Conservation (phyloP, 495 filamentous ascomycete species). For the Talaromyces wortmannii region DNA sequence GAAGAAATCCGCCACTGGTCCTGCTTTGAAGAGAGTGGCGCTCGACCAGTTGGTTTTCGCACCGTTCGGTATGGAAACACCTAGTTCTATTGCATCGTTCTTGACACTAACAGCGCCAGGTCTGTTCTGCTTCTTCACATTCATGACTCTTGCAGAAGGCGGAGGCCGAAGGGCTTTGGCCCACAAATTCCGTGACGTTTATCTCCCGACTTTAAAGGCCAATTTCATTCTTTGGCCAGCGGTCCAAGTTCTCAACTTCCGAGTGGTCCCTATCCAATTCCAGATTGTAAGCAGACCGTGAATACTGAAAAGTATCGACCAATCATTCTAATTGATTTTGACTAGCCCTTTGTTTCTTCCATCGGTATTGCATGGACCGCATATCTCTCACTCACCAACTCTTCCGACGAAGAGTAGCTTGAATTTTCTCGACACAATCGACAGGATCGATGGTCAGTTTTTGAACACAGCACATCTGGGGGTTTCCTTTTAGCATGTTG, state of each 20-base stretch:
- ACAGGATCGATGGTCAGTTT: too few relatives aligned
- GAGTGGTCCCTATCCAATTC: conserved; percentile 89
- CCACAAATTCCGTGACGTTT: conserved; percentile 88
- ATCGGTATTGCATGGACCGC: conserved; percentile 99
- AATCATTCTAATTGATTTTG: neutral
- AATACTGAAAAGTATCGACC: neutral
- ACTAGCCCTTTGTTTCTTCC: conserved; percentile 90
- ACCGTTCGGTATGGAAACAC: conserved; percentile 58
- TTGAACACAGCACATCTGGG: neutral
- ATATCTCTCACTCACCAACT: conserved; percentile 91
- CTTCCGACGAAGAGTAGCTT: conserved; percentile 58
- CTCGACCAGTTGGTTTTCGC: conserved; percentile 96
- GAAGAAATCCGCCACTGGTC: conserved; percentile 62
- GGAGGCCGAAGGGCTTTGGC: conserved; percentile 73
- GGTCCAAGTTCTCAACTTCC: conserved; percentile 96
- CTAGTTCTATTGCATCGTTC: neutral
- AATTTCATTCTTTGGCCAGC: conserved; percentile 95
- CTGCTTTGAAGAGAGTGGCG: conserved; percentile 81
- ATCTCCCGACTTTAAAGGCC: conserved; percentile 87
- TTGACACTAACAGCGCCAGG: conserved; percentile 31
- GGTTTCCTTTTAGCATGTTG: neutral
- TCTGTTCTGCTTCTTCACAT: conserved; percentile 85
- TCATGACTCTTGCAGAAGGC: conserved; percentile 94
- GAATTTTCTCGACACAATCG: neutral
- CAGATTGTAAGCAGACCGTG: conserved; percentile 74